phyloP scores from a whole-genome alignment of 2,329 filamentous ascomycete species.

The Arthrobotrys sphaeroides region DNA sequence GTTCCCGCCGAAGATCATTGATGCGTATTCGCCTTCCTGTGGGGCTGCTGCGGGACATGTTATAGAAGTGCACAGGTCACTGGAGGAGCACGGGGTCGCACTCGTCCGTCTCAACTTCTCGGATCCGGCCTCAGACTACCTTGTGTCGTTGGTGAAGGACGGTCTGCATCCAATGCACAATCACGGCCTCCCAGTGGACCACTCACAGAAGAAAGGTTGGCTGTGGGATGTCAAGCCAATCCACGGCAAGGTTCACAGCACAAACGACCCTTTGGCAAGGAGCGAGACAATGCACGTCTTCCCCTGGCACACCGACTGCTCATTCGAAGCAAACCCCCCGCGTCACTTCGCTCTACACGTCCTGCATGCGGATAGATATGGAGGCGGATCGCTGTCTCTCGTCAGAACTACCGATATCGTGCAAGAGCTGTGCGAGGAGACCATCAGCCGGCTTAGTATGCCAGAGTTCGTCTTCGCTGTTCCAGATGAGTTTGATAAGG shows the following conservation, averaged over 20 bases:
- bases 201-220: conserved; percentile 57
- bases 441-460: conserved; percentile 49
- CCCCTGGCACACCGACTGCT: conserved; percentile 60
- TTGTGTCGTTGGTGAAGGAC: conserved; percentile 54
- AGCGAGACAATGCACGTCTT: conserved; percentile 58
- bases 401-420: conserved; percentile 54
- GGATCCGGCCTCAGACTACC: conserved; percentile 55
- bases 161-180: conserved; percentile 34
- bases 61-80: conserved; percentile 34
- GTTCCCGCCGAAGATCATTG: conserved; percentile 37
- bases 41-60: conserved; percentile 23
- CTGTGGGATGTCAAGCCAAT: conserved; percentile 59
- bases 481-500: conserved; percentile 60
- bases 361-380: conserved; percentile 56
- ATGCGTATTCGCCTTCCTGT: conserved; percentile 18
- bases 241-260: conserved; percentile 38
- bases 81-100: conserved; percentile 55
- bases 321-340: conserved; percentile 57
- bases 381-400: conserved; percentile 57
- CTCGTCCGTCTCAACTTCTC: conserved; percentile 53
- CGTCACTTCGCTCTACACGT: conserved; percentile 59
- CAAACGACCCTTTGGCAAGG: conserved; percentile 46
- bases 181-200: conserved; percentile 56
- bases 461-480: conserved; percentile 57
- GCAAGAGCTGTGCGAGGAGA: conserved; percentile 41